phyloP scores from a whole-genome alignment of 2,329 filamentous ascomycete genomes.

The Coniella lustricola region DNA sequence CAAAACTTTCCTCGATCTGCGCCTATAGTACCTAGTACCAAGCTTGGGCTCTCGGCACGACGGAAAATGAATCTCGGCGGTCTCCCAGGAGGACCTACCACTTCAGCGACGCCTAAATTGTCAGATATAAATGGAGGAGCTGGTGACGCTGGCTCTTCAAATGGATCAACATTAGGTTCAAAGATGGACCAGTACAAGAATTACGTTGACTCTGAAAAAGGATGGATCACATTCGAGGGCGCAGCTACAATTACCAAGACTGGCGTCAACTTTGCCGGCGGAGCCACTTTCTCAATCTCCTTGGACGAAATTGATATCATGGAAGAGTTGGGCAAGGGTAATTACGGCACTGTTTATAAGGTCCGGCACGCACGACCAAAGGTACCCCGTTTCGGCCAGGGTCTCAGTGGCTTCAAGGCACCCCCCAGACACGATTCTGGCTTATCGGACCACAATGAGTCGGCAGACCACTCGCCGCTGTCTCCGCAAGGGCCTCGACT shows the following conservation, averaged over 20 bases:
- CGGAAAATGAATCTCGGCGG: slow-evolving; percentile 50
- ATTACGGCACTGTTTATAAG: slow-evolving; percentile 97
- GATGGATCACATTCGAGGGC: slow-evolving; percentile 85
- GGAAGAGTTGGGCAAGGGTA: slow-evolving; percentile 92
- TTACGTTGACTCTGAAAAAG: slow-evolving; percentile 85
- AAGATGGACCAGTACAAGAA: slow-evolving; percentile 59
- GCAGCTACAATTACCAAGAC: slow-evolving; percentile 84
- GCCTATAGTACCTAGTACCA: slow-evolving; percentile 37
- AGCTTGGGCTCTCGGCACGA: slow-evolving; percentile 59
- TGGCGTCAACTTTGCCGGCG: slow-evolving; percentile 87
- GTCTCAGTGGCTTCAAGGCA: slow-evolving; percentile 43
- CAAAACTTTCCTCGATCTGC: slow-evolving; percentile 47
- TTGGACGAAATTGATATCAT: slow-evolving; percentile 91
- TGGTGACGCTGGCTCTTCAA: slow-evolving; percentile 23
- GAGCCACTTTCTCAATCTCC: slow-evolving; percentile 86
- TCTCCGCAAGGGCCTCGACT: slow-evolving; percentile 19
- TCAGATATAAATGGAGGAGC: slow-evolving; percentile 31
- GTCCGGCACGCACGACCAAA: slow-evolving; percentile 72
- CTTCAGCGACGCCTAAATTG: slow-evolving; percentile 35
- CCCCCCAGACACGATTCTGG: slow-evolving; percentile 30
- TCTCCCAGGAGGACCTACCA: slow-evolving; percentile 29
- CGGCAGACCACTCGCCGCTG: slow-evolving; percentile 24
- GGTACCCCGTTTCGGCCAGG: slow-evolving; percentile 51
- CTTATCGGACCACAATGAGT: slow-evolving; percentile 28
- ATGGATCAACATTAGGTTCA: slow-evolving; percentile 35